Evolutionary conservation across 495 filamentous ascomycete genomes (phyloP).

Genomic region (Collariella sp.): DNA sequence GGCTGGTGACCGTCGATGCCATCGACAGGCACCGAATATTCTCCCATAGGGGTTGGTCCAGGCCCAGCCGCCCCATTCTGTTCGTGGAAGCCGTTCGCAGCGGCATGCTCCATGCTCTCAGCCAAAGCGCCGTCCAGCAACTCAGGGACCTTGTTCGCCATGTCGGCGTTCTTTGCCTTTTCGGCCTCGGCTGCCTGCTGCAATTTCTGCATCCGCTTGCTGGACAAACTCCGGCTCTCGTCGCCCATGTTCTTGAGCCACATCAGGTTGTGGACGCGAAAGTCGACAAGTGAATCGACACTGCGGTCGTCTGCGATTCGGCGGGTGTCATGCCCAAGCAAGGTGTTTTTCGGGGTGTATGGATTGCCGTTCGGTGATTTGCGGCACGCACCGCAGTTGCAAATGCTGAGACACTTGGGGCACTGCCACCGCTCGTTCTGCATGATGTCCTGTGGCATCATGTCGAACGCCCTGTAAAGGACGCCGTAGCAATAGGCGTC

Average conservation of each 20-base stretch:
- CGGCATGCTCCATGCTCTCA: constrained; percentile 27
- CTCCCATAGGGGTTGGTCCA: constrained; percentile 1
- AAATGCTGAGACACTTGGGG: constrained; percentile 73
- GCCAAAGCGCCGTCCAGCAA: constrained; percentile 24
- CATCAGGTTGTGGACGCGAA: constrained; percentile 68
- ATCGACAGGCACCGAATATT: not conserved
- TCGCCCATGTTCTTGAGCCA: constrained; percentile 57
- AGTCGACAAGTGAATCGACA: constrained; percentile 78
- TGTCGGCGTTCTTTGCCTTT: constrained; percentile 38
- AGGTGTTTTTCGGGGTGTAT: constrained; percentile 72
- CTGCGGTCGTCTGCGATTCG: constrained; percentile 83
- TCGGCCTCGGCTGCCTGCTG: constrained; percentile 45
- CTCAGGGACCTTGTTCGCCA: constrained; percentile 18
- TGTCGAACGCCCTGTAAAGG: constrained; percentile 80
- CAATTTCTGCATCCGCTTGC: constrained; percentile 43
- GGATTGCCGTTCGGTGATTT: constrained; percentile 40
- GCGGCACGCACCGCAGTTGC: constrained; percentile 75
- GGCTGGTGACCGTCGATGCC: constrained; percentile 2
- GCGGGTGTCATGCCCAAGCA: constrained; percentile 81
- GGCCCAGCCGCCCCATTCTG: constrained; percentile 21
- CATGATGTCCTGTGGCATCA: constrained; percentile 71
- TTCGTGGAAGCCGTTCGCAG: constrained; percentile 27
- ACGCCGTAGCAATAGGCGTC: constrained; percentile 79
- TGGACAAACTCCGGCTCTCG: constrained; percentile 41
- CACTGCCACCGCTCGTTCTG: constrained; percentile 75